phyloP scores from a whole-genome alignment of 257 asterid species.

The Jasminum sambac region DNA sequence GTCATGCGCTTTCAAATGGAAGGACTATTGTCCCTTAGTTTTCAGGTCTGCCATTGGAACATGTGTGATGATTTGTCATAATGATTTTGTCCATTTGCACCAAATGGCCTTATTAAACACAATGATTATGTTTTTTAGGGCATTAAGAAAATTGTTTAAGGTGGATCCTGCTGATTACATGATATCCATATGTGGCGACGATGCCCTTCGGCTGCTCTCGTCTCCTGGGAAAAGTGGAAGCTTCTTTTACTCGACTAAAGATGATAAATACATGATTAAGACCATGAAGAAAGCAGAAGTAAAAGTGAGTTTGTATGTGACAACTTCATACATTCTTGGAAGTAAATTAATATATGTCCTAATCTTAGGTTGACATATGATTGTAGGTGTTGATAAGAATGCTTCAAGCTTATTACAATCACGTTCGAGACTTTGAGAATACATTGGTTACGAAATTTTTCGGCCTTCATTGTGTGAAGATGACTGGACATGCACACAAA shows the following conservation, averaged over 20 bases:
- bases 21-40: constrained; percentile 88
- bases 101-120: background rate
- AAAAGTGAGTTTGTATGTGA: constrained; percentile 27
- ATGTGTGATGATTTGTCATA: background rate
- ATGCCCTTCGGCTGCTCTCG: constrained; percentile 34
- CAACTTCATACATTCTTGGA: background rate
- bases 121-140: background rate
- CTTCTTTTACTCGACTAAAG: constrained; percentile 31
- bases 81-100: background rate
- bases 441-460: constrained; percentile 45
- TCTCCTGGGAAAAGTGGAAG: constrained; percentile 44
- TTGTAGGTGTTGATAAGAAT: constrained; percentile 46
- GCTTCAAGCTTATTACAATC: constrained; percentile 46
- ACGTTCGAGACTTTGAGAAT: constrained; percentile 40
- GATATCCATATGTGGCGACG: constrained; percentile 34
- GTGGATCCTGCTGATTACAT: constrained; percentile 37
- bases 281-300: constrained; percentile 36
- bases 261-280: constrained; percentile 36
- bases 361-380: background rate
- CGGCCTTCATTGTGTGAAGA: constrained; percentile 47
- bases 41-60: constrained; percentile 67
- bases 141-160: constrained; percentile 29
- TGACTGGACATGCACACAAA: constrained; percentile 42
- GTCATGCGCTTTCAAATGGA: constrained; percentile 87
- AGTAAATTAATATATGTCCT: background rate